Base-by-base conservation (phyloP, 2,329 filamentous ascomycete genomes). In the Fusarium sp. region DNA sequence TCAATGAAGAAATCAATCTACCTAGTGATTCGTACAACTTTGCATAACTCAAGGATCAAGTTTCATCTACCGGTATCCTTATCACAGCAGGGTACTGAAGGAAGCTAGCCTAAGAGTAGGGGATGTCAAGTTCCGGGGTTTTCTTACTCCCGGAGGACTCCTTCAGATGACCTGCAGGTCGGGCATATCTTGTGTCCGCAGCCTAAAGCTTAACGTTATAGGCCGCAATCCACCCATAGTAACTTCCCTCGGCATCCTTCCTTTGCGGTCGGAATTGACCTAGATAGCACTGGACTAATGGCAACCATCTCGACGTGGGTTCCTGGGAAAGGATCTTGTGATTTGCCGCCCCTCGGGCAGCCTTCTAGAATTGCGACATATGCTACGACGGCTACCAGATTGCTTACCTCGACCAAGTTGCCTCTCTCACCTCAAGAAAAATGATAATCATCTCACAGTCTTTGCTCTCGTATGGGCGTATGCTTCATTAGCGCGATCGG, bases 391-490 rank as follows among this genome's bases (percentile, higher is more conserved):
- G 16, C 52, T 12, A 44, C 37, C 29, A 16, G 21, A 42, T 56
- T 44, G 29, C 25, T 41, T 25, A 56, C 9, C 21, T 42, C 52
- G 10, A 6, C 37, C 5, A 42, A 42, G 15, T 42, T 9, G 16
- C 11, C 38, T 42, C 38, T 42, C 27, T 38, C 27, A 33, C 16
- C 38, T 65, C 31, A 33, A 52, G 35, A 4, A 44, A 18, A 11
- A 15, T 31, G 39, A 37, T 2, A 56, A 65, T 29, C 49, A 56
- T 42, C 37, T 39, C n/a, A 37, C 56, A 33, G 54, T 70, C 27
- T 63, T 73, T 9, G 67, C 64, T 23, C 70, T 74, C 14, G 72
- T 63, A 45, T 74, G 52, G 66, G 63, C 61, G 7, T 69, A 70
- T 66, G 60, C 58, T 49, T 46, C 69, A 14, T 68, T 59, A 38